Base-by-base conservation (phyloP, 2,329 filamentous ascomycete genomes). In the Fusarium coicis region DNA sequence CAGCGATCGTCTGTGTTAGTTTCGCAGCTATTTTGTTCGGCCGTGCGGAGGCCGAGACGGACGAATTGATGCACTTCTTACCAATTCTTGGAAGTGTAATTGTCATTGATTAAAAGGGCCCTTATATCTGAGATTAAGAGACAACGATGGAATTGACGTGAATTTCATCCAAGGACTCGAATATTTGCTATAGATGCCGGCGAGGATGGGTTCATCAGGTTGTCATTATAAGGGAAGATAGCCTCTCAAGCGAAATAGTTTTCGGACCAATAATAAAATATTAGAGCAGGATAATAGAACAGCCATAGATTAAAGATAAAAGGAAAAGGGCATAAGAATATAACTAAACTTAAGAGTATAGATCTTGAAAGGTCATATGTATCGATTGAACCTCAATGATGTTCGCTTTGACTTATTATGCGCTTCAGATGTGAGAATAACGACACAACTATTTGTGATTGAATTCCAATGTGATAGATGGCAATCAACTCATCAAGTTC, bases 11-110 rank as follows among this genome's bases (percentile, higher is more conserved):
- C 37, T 19, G 23, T 66, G 36, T 49, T 50, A 36, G 32, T 37
- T 44, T 46, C 8, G 23, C 47, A 42, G 43, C 40, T 37, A 54
- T 32, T 60, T 55, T 7, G 26, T 42, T 60, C 43, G 34, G 34
- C 63, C 71, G 68, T 42, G 8, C 75, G 75, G 72, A 76, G 52
- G 34, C 74, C 74, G 74, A 75, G 11, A 50, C 70, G 72, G 75
- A 70, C 74, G 36, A 74, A 72, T 34, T 40, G 30, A 32, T 26
- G 16, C 19, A 5, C 21, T 15, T 19, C n/a, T 52, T 58, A 11
- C n/a, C 37, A 50, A 52, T 34, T 21, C 26, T 28, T 39, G 15
- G 9, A 65, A 21, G 21, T 69, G 39, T 39, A 44, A n/a, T 32
- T 21, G 57, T 62, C 54, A 61, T 49, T 28, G 49, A 55, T 5